Evolutionary conservation across 768 basidiomycete genomes (phyloP), one percentile per base, ranked within the genome.

Genomic region (Galerina marginata): DNA sequence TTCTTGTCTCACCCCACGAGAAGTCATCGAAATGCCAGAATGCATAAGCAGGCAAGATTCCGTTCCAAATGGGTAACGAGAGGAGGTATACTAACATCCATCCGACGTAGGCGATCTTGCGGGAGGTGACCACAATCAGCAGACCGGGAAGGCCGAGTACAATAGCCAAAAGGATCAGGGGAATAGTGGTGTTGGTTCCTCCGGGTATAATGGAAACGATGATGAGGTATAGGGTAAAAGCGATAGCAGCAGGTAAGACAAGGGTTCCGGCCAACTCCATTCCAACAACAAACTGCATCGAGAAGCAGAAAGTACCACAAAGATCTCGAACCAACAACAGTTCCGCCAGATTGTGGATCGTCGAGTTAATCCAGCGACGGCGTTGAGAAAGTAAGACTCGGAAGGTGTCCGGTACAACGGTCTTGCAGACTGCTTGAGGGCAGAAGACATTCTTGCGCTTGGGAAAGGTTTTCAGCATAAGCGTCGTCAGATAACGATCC

Each of bases 261-360:
- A 99, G 84, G 2, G 97, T 99, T 71, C 96, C 96, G 61, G 92
- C 88, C 63, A 99, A 81, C 72, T 99, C 97, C 96, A 99, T 99
- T 72, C 91, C 95, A 38, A 96, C 94, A 66, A 98, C 95, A 71
- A 98, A 98, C 80, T 97, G 96, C 96, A 98, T 98, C 10, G 94
- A 96, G 86, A 99, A 99, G 81, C 97, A 99, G 89, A 99, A 99
- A 2, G 96, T 98, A 48, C 97, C 97, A 67, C 96, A 99, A n/a
- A 99, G 86, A 74, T 99, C 97, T 23, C 96, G 88, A 25, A 99
- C 96, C 51, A 98, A 83, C 36, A 99, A 76, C 59, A 99, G 82
- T 72, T 99, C 96, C n/a, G 92, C 90, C 44, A 99, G 80, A 69
- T 99, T 99, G 79, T 99, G 97, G 40, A 99, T 89, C 0, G 96